Conservation (phyloP, 805 yeast genomes). For the Hanseniaspora clermontiae region DNA sequence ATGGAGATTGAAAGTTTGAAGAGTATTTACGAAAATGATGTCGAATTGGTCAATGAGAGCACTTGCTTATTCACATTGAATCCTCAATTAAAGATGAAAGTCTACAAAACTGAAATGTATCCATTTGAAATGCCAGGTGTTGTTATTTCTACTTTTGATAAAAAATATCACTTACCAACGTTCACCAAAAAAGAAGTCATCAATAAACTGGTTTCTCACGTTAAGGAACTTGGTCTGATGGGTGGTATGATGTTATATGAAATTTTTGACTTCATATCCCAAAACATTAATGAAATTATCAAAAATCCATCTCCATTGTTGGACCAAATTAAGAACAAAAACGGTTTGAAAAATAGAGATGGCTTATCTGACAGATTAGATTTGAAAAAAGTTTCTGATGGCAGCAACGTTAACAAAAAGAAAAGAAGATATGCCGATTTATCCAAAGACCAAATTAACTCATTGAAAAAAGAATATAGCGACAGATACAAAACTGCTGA, state of each 20-base stretch:
- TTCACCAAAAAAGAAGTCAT: conserved; percentile 53
- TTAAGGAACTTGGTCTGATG: conserved; percentile 33
- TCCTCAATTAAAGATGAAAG: conserved; percentile 25
- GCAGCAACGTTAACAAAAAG: neutral
- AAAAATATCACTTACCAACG: conserved; percentile 45
- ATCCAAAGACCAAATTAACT: conserved; percentile 25
- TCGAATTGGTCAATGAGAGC: conserved; percentile 25
- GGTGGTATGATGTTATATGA: conserved; percentile 63
- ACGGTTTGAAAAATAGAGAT: neutral
- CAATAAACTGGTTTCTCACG: conserved; percentile 34
- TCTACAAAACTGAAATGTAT: conserved; percentile 41
- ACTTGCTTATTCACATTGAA: conserved; percentile 24
- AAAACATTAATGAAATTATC: conserved; percentile 43
- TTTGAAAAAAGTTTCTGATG: neutral
- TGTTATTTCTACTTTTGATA: conserved; percentile 34
- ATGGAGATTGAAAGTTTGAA: conserved; percentile 61
- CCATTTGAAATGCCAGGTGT: conserved; percentile 64
- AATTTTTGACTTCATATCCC: conserved; percentile 68
- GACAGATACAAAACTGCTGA: conserved; percentile 25
- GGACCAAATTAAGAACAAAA: conserved; percentile 15
- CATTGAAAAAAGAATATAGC: conserved; percentile 29
- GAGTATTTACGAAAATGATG: conserved; percentile 43
- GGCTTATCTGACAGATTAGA: conserved; percentile 7
- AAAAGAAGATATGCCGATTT: conserved; percentile 12
- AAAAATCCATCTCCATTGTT: conserved; percentile 65